Base-by-base conservation (phyloP, 2,329 filamentous ascomycete species). In the Blastomyces silverae region DNA sequence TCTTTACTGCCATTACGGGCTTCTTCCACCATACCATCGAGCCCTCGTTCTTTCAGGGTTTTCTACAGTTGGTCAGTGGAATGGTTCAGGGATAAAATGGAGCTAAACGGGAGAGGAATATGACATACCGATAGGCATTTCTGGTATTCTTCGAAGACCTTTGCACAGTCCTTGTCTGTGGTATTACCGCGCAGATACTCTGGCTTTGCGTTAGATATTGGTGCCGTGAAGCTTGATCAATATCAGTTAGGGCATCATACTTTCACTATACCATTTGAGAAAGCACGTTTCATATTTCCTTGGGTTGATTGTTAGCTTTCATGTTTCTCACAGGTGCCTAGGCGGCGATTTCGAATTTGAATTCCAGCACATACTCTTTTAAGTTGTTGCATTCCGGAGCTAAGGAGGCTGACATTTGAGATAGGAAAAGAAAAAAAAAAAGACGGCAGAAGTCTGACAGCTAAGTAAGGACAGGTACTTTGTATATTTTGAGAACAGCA, bases 261-360 rank as follows among this genome's bases (percentile, higher is more conserved):
- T 97, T 79, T 99, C 94, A 75, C 92, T 97, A 78, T 99, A 99
- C 94, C 94, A 99, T 79, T 96, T 97, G 69, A 99, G 81, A 76
- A 99, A 99, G 80, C 94, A 99, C 62, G 89, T 92, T 77, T 99
- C 94, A 75, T 99, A 99, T 71, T 88, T 90, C 76, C 92, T 97
- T 60, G 61, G 55, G 56, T 31, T 25, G n/a, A 60, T 53, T 48
- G 61, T 68, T 60, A 68, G 66, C 53, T 42, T 25, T 61, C 46
- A 58, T 8, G 28, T 22, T 15, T 37, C 37, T 22, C 50, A 44
- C 20, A 28, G n/a, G 34, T 25, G 56, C 44, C 44, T 28, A n/a
- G 31, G 22, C 39, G 31, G 25, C 59, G 60, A 7, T 56, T 46
- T 22, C 22, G 15, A 57, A 46, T 62, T 62, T n/a, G 31, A 22